Conservation (phyloP, 257 asterid species). For the Fraxinus pennsylvanica region DNA sequence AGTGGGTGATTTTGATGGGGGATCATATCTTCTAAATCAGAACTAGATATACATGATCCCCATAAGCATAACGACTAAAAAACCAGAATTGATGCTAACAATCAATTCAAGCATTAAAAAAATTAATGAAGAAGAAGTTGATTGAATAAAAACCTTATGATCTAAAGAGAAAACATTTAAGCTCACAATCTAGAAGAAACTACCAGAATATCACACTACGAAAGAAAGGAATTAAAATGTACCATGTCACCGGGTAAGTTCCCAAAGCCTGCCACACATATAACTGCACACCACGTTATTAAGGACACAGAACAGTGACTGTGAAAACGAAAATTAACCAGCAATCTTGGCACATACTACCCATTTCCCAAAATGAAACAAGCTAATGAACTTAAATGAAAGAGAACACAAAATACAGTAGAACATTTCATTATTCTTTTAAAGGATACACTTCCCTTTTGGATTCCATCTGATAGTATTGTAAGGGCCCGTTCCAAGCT, state of each 20-base stretch:
- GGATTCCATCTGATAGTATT: conserved; percentile 98
- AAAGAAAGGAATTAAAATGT: conserved; percentile 31
- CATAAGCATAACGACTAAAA: neutral
- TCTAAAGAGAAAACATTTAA: neutral
- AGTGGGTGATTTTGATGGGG: neutral
- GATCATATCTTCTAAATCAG: neutral
- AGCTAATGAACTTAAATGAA: conserved; percentile 7
- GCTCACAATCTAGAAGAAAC: conserved; percentile 2
- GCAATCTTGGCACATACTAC: neutral
- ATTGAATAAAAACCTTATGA: neutral
- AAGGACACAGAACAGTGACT: conserved; percentile 49
- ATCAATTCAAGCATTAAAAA: neutral
- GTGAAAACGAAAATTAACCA: neutral
- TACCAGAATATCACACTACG: conserved; percentile 14
- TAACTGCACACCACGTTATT: conserved; percentile 53
- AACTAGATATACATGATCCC: neutral
- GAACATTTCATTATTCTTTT: neutral
- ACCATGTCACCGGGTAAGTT: conserved; percentile 99
- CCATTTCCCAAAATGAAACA: conserved; percentile 5
- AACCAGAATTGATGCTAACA: neutral
- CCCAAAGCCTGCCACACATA: conserved; percentile 97
- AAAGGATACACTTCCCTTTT: conserved; percentile 95
- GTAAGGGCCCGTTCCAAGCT: conserved; percentile 95
- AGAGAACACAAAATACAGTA: neutral
- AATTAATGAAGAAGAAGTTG: neutral